Percentiles rank a stretch among this genome's conserved stretches.
phyloP scores from a whole-genome alignment of 2,329 filamentous ascomycete genomes.

The Zalaria obscura region DNA sequence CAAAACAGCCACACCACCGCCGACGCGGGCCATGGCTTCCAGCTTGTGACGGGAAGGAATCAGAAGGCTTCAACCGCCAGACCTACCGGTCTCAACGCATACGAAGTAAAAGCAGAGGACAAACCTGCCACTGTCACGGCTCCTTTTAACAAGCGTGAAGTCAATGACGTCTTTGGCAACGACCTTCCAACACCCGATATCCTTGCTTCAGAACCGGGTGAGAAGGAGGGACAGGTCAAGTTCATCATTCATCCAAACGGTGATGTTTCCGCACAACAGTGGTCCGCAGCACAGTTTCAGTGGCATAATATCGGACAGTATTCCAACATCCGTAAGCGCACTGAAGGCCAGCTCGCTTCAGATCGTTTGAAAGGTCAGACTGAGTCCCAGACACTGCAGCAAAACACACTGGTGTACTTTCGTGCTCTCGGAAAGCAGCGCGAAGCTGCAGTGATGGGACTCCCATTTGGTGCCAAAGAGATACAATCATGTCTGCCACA shows the following conservation, averaged over 20 bases:
- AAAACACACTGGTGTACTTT: constrained; percentile 27
- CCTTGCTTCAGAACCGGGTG: constrained; percentile 18
- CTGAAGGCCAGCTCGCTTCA: constrained; percentile 28
- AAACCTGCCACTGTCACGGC: constrained; percentile 17
- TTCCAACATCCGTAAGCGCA: constrained; percentile 24
- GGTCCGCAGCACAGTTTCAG: constrained; percentile 23
- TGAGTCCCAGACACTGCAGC: constrained; percentile 16
- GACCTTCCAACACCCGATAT: constrained; percentile 25
- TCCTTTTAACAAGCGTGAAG: constrained; percentile 15
- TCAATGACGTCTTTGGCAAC: constrained; percentile 25
- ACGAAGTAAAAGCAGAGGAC: constrained; percentile 13
- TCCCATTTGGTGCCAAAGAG: constrained; percentile 16
- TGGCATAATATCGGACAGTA: constrained; percentile 33
- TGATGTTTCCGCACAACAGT: constrained; percentile 33
- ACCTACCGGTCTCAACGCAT: constrained; percentile 9
- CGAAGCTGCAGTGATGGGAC: constrained; percentile 15
- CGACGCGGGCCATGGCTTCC: constrained; percentile 11
- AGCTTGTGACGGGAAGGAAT: constrained; percentile 15
- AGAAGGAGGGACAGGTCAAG: constrained; percentile 26
- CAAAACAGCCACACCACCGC: constrained; percentile 1
- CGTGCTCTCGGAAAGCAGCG: constrained; percentile 26
- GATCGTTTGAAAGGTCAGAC: constrained; percentile 24
- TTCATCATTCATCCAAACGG: constrained; percentile 34
- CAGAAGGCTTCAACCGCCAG: constrained; percentile 4
- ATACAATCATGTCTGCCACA: constrained; percentile 16